Evolutionary conservation across 2,329 filamentous ascomycete species (phyloP), one percentile per base, ranked within the genome.

Genomic region (Paecilomyces dactylethromorphus): DNA sequence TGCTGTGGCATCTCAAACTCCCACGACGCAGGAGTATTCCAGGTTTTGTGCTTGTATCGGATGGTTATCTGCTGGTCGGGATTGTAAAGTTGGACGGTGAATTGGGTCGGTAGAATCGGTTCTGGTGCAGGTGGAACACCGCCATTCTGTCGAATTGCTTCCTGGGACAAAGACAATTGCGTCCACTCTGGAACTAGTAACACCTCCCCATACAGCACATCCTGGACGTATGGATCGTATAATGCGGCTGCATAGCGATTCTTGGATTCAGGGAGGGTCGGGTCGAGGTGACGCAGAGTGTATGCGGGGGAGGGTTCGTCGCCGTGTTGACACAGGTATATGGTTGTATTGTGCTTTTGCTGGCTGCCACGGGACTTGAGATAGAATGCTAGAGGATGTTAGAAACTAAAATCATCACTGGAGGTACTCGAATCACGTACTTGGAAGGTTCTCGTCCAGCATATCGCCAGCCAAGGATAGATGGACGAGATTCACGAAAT

Each of bases 361-460:
- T 71, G 70, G 21, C 50, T 11, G 59, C 81, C 80, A 57, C 75
- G 75, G 39, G 80, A 79, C 67, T 84, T 85, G 63, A 86, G 75
- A 68, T 84, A 85, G 77, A 87, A 87, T 56, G 82, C 82, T 84
- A 63, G 18, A 60, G 39, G 54, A 58, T 57, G 55, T 65, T 56
- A 65, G 60, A 57, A 22, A 57, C 55, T 21, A 54, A 32, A 33
- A 32, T 45, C 15, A n/a, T 45, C 2, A 33, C 18, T 21, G 53
- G 22, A 31, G 33, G 39, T n/a, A 53, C 65, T 63, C 59, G 32
- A 53, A 33, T 26, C 56, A 33, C 65, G 4, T 68, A 84, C 82
- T 91, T 58, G 92, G 92, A n/a, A 97, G 85, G 74, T 92, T 96
- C 74, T 95, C 91, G 86, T 96, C 92, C 68, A 96, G 84, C 92